A percentile compares a stretch with the other conserved stretches of the same genome.
These are phyloP conservation scores for Rosa lucieae DNA, from an alignment of 306 rosid genomes.

Conservation along the genomic window DNA sequence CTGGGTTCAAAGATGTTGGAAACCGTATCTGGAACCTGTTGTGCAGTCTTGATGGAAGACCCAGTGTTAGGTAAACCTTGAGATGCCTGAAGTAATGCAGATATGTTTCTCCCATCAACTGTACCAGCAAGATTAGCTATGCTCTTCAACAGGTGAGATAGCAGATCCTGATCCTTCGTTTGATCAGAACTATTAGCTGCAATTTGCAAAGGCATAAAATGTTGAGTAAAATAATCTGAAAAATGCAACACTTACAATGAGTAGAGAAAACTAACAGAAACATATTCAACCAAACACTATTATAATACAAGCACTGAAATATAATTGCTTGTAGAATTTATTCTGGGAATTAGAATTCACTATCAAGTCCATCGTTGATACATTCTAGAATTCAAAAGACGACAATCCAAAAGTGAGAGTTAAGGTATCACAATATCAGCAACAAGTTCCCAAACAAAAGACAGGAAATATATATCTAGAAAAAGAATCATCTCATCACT, in stretches of 20 bases:
- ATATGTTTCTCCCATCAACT: conserved; percentile 44
- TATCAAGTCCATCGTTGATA: background rate
- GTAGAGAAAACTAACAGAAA: background rate
- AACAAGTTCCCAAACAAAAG: background rate
- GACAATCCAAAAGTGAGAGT: background rate
- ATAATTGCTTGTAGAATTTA: background rate
- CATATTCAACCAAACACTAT: background rate
- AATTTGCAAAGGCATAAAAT: conserved; percentile 35
- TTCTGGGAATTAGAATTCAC: background rate
- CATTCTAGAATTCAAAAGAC: background rate
- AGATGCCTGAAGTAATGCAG: conserved; percentile 55
- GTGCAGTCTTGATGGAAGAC: conserved; percentile 30
- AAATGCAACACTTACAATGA: background rate
- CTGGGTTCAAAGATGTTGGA: conserved; percentile 1
- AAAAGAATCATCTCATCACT: background rate
- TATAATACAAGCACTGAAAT: background rate
- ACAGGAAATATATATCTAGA: background rate
- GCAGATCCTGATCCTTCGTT: conserved; percentile 71
- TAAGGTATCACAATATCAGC: background rate
- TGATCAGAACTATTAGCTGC: conserved; percentile 72
- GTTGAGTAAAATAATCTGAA: conserved; percentile 19
- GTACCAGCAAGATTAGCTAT: conserved; percentile 58
- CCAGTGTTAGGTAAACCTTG: conserved; percentile 52
- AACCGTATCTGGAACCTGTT: background rate
- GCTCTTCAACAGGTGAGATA: conserved; percentile 70